Evolutionary conservation across 192 early-diverging fungal species (phyloP).

Genomic region (Allomyces javanicus): DNA sequence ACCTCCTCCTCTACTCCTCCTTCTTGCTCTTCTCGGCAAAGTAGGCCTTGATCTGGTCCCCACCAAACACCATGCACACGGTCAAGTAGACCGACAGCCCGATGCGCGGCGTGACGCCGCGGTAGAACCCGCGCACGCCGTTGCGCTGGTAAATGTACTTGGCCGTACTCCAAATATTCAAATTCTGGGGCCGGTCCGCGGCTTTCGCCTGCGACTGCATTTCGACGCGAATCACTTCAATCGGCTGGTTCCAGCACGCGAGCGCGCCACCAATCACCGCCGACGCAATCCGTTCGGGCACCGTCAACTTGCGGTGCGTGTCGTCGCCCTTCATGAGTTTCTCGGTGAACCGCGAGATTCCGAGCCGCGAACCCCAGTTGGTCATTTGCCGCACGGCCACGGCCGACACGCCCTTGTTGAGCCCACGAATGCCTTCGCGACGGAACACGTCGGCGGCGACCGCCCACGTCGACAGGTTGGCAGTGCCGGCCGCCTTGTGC

Average conservation of each 20-base stretch:
- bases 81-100: conserved; percentile 61
- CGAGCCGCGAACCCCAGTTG: conserved; percentile 63
- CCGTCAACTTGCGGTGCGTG: conserved; percentile 33
- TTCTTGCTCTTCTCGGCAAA: conserved; percentile 9
- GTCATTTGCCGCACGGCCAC: conserved; percentile 92
- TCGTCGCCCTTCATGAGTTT: conserved; percentile 33
- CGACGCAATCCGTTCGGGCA: conserved; percentile 23
- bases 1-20: too few species aligned
- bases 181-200: conserved; percentile 70
- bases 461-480: conserved; percentile 49
- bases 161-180: conserved; percentile 66
- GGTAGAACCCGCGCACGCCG: conserved; percentile 81
- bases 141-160: conserved; percentile 81
- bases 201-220: conserved; percentile 92
- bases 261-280: conserved; percentile 76
- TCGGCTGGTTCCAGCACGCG: conserved; percentile 96
- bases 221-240: conserved; percentile 96
- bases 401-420: conserved; percentile 98
- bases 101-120: conserved; percentile 60
- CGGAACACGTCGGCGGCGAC: conserved; percentile 79
- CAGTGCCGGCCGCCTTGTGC: conserved; percentile 55
- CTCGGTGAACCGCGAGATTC: conserved; percentile 55
- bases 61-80: conserved; percentile 85
- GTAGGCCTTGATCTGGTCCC: conserved; percentile 28
- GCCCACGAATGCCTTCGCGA: conserved; percentile 80